phyloP scores from a whole-genome alignment of 768 basidiomycete genomes.

The Amanita muscaria region DNA sequence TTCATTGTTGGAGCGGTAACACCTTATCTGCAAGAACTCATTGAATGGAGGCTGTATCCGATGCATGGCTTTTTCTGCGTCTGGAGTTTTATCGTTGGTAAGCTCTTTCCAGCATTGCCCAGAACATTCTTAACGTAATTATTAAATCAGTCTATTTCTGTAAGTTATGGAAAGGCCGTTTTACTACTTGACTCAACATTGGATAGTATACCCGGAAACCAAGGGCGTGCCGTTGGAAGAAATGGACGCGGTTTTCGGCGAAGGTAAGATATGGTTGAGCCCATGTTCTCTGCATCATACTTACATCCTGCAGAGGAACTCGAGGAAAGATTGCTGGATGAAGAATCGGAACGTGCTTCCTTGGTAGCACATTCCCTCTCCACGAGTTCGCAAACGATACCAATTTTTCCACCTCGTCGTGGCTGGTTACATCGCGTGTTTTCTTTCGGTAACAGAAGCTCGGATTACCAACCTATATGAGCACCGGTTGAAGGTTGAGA shows the following conservation, averaged over 20 bases:
- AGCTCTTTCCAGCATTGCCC: constrained; percentile 1
- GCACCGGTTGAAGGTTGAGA: background rate
- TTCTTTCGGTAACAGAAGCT: constrained; percentile 23
- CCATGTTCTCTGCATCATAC: background rate
- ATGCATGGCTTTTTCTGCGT: constrained; percentile 94
- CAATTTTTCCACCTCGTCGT: constrained; percentile 13
- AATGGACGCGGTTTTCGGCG: constrained; percentile 86
- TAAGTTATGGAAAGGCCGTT: constrained; percentile 28
- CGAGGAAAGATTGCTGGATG: constrained; percentile 51
- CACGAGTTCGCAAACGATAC: constrained; percentile 27
- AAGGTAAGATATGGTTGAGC: constrained; percentile 37
- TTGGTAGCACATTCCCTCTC: constrained; percentile 18
- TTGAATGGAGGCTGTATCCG: constrained; percentile 87
- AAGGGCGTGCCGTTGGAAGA: constrained; percentile 84
- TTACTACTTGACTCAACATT: background rate
- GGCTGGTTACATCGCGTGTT: constrained; percentile 47
- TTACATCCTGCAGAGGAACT: constrained; percentile 22
- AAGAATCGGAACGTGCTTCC: constrained; percentile 54
- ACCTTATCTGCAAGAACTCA: constrained; percentile 77
- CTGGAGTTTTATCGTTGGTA: constrained; percentile 76
- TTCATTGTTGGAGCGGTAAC: constrained; percentile 86
- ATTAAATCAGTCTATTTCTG: constrained; percentile 57
- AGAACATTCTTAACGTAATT: constrained; percentile 4
- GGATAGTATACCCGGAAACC: constrained; percentile 75
- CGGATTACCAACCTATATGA: constrained; percentile 21